Conservation (phyloP, 2,329 filamentous ascomycete genomes). For the Ophiocordyceps camponoti-saundersi region DNA sequence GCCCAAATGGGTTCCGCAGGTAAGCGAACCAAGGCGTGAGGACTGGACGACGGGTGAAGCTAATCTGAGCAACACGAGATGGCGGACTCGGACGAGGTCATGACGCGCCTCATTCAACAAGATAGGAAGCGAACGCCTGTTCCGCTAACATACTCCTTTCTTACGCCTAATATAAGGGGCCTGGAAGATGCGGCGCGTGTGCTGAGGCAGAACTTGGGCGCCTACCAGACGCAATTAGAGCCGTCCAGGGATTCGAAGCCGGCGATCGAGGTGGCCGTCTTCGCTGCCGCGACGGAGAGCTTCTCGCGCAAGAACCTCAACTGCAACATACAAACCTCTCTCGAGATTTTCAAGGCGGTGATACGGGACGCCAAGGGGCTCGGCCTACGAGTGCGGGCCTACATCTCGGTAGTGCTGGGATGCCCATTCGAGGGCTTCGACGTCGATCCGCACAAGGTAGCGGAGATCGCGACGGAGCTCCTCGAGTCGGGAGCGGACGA, state of each 20-base stretch:
- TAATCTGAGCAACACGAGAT: conserved; percentile 31
- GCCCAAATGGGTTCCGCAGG: conserved; percentile 73
- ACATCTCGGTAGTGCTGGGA: conserved; percentile 65
- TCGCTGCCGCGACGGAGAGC: conserved; percentile 65
- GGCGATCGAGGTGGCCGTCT: conserved; percentile 57
- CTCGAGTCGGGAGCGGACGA: conserved; percentile 82
- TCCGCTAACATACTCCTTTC: conserved; percentile 60
- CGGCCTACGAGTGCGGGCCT: conserved; percentile 55
- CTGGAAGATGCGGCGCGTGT: conserved; percentile 43
- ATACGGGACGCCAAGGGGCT: conserved; percentile 49
- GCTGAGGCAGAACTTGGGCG: conserved; percentile 31
- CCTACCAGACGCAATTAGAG: conserved; percentile 34
- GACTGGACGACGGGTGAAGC: neutral
- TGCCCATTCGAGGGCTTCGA: conserved; percentile 60
- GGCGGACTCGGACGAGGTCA: conserved; percentile 61
- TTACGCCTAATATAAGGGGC: conserved; percentile 62
- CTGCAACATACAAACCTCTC: conserved; percentile 57
- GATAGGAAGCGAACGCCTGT: conserved; percentile 32
- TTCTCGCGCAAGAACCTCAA: conserved; percentile 75
- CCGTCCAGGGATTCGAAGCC: conserved; percentile 22
- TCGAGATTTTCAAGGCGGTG: conserved; percentile 52
- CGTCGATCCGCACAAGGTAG: conserved; percentile 45
- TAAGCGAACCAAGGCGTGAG: conserved; percentile 14
- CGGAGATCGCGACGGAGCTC: conserved; percentile 49
- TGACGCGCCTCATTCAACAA: conserved; percentile 45